These are phyloP conservation scores for Mycosarcoma maydis DNA, from an alignment of 1,284 basidiomycete species.

Conservation along the genomic window DNA sequence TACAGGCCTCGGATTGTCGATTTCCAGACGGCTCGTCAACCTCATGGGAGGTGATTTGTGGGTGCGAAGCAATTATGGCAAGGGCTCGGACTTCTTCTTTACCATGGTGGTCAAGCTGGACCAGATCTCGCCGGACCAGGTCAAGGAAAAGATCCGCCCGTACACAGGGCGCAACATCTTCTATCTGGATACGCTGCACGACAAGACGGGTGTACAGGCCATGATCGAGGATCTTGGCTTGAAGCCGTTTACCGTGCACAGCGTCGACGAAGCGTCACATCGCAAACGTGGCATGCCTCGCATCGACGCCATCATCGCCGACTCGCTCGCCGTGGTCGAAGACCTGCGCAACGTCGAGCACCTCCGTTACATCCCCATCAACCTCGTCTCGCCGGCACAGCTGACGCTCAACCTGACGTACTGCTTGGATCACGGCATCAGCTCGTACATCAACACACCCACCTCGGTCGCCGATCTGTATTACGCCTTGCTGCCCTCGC, in stretches of 20 bases:
- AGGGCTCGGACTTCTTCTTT: conserved; percentile 97
- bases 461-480: conserved; percentile 87
- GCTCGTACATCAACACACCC: conserved; percentile 89
- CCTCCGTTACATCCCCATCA: conserved; percentile 93
- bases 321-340: conserved; percentile 85
- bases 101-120: conserved; percentile 73
- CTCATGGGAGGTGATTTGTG: conserved; percentile 99
- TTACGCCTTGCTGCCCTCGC: conserved; percentile 89
- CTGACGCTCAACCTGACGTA: conserved; percentile 67
- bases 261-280: conserved; percentile 77
- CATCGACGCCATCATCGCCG: conserved; percentile 95
- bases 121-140: conserved; percentile 53
- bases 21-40: conserved; percentile 83
- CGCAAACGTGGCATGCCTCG: conserved; percentile 82
- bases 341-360: conserved; percentile 91
- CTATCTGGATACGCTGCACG: conserved; percentile 86
- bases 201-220: conserved; percentile 80
- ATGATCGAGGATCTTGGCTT: conserved; percentile 85
- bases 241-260: conserved; percentile 80
- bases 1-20: conserved; percentile 86
- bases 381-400: conserved; percentile 77
- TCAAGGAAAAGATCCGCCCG: conserved; percentile 63
- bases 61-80: conserved; percentile 89
- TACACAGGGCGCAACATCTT: conserved; percentile 72
- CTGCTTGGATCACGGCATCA: conserved; percentile 90